These are phyloP conservation scores for Purshia tridentata DNA, from an alignment of 306 rosid genomes.

Conservation along the genomic window DNA sequence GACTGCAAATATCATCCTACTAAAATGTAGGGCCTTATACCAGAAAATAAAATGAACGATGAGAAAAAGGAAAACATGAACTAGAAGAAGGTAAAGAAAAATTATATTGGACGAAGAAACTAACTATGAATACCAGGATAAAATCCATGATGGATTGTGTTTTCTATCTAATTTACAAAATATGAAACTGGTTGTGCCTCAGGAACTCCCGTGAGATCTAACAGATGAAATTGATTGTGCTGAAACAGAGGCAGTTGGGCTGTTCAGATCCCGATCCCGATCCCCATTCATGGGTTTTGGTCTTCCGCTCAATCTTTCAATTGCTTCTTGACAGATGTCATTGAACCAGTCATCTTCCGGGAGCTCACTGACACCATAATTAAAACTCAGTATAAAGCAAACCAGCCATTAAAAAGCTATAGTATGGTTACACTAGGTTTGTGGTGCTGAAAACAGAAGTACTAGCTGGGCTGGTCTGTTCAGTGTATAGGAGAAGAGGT, in stretches of 20 bases:
- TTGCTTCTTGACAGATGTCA: constrained; percentile 79
- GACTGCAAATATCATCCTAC: constrained; percentile 28
- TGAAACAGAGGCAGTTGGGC: constrained; percentile 96
- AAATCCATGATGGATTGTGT: constrained; percentile 22
- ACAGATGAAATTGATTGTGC: constrained; percentile 96
- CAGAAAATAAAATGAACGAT: constrained; percentile 1
- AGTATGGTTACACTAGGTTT: too few species aligned
- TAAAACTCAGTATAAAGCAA: constrained; percentile 10
- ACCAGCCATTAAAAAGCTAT: background rate
- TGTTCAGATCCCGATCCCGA: constrained; percentile 76
- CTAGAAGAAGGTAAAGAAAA: constrained; percentile 24
- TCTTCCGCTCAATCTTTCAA: constrained; percentile 84
- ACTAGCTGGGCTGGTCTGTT: too few species aligned
- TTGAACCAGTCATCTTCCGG: constrained; percentile 97
- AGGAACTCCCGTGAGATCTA: constrained; percentile 88
- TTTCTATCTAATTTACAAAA: constrained; percentile 41
- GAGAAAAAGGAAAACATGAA: background rate
- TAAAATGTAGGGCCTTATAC: constrained; percentile 16
- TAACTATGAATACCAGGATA: constrained; percentile 26
- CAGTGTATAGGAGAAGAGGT: too few species aligned
- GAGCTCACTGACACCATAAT: constrained; percentile 51
- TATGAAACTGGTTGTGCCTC: constrained; percentile 27
- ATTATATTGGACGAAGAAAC: constrained; percentile 3
- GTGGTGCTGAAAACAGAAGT: too few species aligned
- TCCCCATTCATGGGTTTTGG: constrained; percentile 83